Base-by-base conservation (phyloP, 805 yeast species). In the Sugiyamaella marilandica region DNA sequence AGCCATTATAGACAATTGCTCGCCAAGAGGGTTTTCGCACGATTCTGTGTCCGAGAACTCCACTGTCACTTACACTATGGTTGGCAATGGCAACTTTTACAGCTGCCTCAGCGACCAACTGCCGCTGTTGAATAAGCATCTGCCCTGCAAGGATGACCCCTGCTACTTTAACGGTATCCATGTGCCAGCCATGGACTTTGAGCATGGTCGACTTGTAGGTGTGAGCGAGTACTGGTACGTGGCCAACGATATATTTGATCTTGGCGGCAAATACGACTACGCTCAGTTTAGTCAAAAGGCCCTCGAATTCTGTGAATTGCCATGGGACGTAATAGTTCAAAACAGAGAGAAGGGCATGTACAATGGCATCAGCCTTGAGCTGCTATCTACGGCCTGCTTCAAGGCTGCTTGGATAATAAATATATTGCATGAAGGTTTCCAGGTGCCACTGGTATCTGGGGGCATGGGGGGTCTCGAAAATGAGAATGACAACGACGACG, bases 161-260 rank as follows among this genome's bases (percentile, higher is more conserved):
- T 94, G 99, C 68, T 71, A 92, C 32, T 94, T 94, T 67, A 90
- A 91, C 68, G 99, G 98, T 32, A 89, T 89, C 13, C 97, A 92
- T 71, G 96, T 90, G 0, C 99, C 99, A 3, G 79, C 77, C 31
- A 81, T 94, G 55, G 89, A 91, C 70, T 89, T 88, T 64, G 76
- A 77, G 11, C 76, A 76, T 47, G 95, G 89, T 62, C 85, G 82
- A 62, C 91, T 94, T 69, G 85, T 94, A 29, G 99, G 99, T 0
- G 84, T 92, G 19, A 87, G 96, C 7, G 99, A 94, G 69, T 94
- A 89, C 71, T 94, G 98, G 97, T 92, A 94, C 66, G 89, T 97
- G 0, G 91, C 97, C 2, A 87, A 90, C 62, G 98, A 92, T 64
- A 80, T 92, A 2, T 91, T 91, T 66, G 81, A 84, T 37, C 77